Conservation (phyloP, 2,329 filamentous ascomycete species). For the Fusarium begoniae region DNA sequence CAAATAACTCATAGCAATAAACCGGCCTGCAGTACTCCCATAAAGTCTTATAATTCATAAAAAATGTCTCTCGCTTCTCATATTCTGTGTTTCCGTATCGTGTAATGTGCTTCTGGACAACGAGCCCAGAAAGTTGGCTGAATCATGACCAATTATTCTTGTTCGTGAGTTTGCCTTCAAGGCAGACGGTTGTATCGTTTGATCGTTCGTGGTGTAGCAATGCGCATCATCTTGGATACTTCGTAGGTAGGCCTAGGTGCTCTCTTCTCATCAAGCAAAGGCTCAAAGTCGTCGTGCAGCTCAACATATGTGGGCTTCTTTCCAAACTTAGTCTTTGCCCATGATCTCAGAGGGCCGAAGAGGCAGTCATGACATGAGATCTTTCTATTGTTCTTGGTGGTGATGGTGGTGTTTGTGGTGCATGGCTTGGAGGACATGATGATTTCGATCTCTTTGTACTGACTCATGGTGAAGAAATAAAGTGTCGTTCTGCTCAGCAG, state of each 20-base stretch:
- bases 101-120: not conserved
- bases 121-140: too few species aligned
- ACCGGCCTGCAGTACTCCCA: not conserved
- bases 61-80: not conserved
- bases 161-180: not conserved
- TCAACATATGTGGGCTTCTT: not conserved
- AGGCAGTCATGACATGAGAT: conserved; percentile 19
- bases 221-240: conserved; percentile 52
- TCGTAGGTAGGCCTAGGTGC: conserved; percentile 52
- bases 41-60: not conserved
- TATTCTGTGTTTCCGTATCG: not conserved
- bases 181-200: conserved; percentile 46
- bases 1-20: not conserved
- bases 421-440: conserved; percentile 14
- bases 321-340: not conserved
- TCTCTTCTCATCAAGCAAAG: conserved; percentile 29
- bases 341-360: conserved; percentile 24
- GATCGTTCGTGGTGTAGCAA: conserved; percentile 53
- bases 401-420: not conserved
- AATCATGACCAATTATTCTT: not conserved
- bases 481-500: conserved; percentile 11
- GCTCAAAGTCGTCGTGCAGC: conserved; percentile 36
- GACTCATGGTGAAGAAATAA: conserved; percentile 13
- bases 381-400: not conserved
- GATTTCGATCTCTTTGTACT: conserved; percentile 28